Evolutionary conservation across 208 protist species (phyloP), one percentile per base, ranked within the genome.

Genomic region (Strigomonas galati): DNA sequence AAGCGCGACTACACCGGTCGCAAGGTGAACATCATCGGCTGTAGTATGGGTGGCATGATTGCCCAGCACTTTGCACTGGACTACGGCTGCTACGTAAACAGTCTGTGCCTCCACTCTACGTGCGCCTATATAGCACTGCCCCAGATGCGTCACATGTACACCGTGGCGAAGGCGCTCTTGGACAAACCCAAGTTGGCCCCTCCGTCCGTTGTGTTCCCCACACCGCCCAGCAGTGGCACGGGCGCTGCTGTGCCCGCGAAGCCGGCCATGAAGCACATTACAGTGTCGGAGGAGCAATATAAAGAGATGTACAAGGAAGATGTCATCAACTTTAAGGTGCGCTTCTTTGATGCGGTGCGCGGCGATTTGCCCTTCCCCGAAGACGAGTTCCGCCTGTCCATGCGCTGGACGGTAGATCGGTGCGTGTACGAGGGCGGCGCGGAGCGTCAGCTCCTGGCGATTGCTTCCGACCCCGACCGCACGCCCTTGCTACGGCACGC

Each of bases 21-120:
- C 15, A 69, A 48, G 14, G 76, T 79, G 32, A 85, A 94, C 61
- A 48, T 94, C 30, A 79, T 94, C 2, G 89, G 89, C 21, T 75
- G 72, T 44, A 92, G 74, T 5, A 67, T 91, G 71, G 89, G 89
- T 31, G 89, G 89, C 23, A 84, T 88, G 60, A 84, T 94, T 59
- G 70, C 67, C 1, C 85, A 92, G 73, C 67, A 66, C 61, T 76
- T 94, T 64, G 84, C 71, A 19, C 72, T 91, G 17, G 30, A 64
- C 24, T 71, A 77, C 32, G 81, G 84, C 0, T 55, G 78, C 44
- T 72, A 81, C 1, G 76, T 94, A 0, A 54, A 52, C 19, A 87
- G 73, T 40, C 67, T 91, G 7, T 61, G 76, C n/a, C 71, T 87
- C 2, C 44, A 87, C 27, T 74, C 84, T 2, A 83, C 84, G 1